Percentiles rank a stretch among this genome's conserved stretches.
phyloP scores from a whole-genome alignment of 1,284 basidiomycete species.

The Earliella scabrosa region DNA sequence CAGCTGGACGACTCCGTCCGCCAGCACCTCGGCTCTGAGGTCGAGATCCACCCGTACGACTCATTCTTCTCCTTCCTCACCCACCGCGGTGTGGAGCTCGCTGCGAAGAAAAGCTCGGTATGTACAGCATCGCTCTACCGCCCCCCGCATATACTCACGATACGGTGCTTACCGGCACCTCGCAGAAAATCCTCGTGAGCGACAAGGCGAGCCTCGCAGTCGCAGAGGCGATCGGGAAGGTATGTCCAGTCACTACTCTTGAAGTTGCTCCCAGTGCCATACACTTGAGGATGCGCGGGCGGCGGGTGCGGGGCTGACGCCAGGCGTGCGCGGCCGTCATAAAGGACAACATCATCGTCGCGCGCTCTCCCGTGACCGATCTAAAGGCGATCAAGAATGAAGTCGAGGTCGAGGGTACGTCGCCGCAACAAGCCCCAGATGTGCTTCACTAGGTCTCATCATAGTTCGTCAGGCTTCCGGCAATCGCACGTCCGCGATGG shows the following conservation, averaged over 20 bases:
- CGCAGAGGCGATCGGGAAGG: conserved; percentile 75
- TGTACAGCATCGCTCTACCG: conserved; percentile 9
- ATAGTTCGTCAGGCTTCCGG: conserved; percentile 72
- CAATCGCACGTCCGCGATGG: conserved; percentile 92
- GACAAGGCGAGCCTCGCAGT: conserved; percentile 81
- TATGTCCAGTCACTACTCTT: conserved; percentile 31
- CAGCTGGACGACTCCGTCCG: conserved; percentile 66
- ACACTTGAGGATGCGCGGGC: background rate
- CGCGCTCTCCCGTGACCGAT: conserved; percentile 78
- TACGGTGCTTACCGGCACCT: conserved; percentile 12
- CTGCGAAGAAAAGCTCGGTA: conserved; percentile 50
- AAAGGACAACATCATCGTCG: conserved; percentile 57
- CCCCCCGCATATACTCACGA: background rate
- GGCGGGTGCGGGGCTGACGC: background rate
- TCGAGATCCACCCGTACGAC: conserved; percentile 77
- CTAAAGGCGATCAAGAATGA: conserved; percentile 92
- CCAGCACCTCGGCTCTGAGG: conserved; percentile 60
- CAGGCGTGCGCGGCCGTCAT: background rate
- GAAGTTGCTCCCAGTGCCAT: background rate
- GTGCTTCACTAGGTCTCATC: background rate
- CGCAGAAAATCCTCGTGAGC: conserved; percentile 65
- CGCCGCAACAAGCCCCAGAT: too few relatives aligned
- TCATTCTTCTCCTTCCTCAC: conserved; percentile 67
- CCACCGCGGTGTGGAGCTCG: conserved; percentile 50
- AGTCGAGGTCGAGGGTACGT: conserved; percentile 61